Conservation (phyloP, 352 stramenopile species). For the Globisporangium barbulae region DNA sequence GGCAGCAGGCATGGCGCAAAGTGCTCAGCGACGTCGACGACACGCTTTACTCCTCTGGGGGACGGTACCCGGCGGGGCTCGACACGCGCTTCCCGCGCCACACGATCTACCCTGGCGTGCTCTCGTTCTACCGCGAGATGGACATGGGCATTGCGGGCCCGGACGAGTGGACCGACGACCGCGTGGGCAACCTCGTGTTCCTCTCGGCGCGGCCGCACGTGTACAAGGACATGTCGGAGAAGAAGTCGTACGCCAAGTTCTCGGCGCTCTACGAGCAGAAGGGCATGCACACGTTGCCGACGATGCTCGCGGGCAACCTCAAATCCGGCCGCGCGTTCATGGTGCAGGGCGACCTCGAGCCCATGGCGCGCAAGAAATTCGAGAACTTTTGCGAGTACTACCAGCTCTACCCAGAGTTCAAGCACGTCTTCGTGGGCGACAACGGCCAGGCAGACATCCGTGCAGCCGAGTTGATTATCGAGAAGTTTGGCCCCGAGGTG, state of each 20-base stretch:
- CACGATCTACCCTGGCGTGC: constrained; percentile 95
- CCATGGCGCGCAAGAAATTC: constrained; percentile 98
- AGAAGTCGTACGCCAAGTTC: constrained; percentile 97
- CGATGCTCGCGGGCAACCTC: constrained; percentile 93
- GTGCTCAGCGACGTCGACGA: constrained; percentile 98
- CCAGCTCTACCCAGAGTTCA: constrained; percentile 98
- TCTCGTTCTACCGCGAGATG: constrained; percentile 98
- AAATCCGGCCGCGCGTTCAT: constrained; percentile 94
- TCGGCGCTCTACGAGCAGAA: constrained; percentile 89
- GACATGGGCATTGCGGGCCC: constrained; percentile 92
- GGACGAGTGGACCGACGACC: constrained; percentile 87
- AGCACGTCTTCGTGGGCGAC: constrained; percentile 97
- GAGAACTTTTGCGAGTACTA: constrained; percentile 93
- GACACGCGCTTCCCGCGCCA: constrained; percentile 92
- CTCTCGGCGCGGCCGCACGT: constrained; percentile 97
- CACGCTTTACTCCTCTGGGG: constrained; percentile 95
- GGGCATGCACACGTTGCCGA: constrained; percentile 95
- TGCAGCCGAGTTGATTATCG: constrained; percentile 87
- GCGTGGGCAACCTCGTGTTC: constrained; percentile 97
- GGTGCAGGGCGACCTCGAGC: constrained; percentile 94
- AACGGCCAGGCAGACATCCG: constrained; percentile 94
- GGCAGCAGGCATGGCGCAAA: constrained; percentile 95
- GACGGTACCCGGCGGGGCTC: constrained; percentile 94
- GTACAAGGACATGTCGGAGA: constrained; percentile 98
- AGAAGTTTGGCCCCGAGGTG: constrained; percentile 60